Evolutionary conservation across 2,329 filamentous ascomycete species (phyloP).

Genomic region (Sporothrix variecibatus): DNA sequence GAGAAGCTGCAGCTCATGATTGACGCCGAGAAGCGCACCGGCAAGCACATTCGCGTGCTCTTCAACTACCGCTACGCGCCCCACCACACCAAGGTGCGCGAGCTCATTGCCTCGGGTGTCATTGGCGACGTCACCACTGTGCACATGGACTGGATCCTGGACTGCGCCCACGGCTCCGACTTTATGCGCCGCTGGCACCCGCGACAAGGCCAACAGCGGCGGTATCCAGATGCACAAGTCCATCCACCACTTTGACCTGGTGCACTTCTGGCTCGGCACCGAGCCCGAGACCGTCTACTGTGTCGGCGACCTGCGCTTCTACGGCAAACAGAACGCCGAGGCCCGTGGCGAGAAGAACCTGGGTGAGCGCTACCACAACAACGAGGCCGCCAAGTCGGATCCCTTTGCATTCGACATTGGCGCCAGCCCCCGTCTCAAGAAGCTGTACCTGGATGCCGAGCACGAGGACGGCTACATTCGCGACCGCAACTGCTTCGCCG

Average conservation of each 20-base stretch:
- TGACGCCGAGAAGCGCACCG: slow-evolving; percentile 53
- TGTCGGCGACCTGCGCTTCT: slow-evolving; percentile 60
- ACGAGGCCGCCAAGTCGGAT: slow-evolving; percentile 52
- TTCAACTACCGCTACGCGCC: slow-evolving; percentile 68
- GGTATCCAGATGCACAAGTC: slow-evolving; percentile 63
- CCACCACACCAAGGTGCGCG: slow-evolving; percentile 63
- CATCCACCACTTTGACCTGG: slow-evolving; percentile 64
- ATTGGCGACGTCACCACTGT: slow-evolving; percentile 60
- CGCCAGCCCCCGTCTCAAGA: slow-evolving; percentile 54
- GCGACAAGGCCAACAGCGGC: slow-evolving; percentile 61
- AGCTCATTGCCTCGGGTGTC: slow-evolving; percentile 54
- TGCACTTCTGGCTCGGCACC: slow-evolving; percentile 64
- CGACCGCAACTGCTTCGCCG: slow-evolving; percentile 63
- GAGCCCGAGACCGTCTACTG: slow-evolving; percentile 59
- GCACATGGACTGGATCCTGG: slow-evolving; percentile 66
- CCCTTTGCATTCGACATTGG: slow-evolving; percentile 62
- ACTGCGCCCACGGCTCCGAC: slow-evolving; percentile 62
- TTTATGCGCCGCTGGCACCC: slow-evolving; percentile 65
- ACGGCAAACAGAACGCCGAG: slow-evolving; percentile 63
- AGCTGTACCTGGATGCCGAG: slow-evolving; percentile 63
- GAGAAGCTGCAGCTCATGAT: slow-evolving; percentile 57
- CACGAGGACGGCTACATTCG: slow-evolving; percentile 64
- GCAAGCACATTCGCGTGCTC: slow-evolving; percentile 54
- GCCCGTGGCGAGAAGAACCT: slow-evolving; percentile 53
- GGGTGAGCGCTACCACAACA: slow-evolving; percentile 53